phyloP scores from a whole-genome alignment of 352 stramenopile genomes.

The Blastocystis sp. region DNA sequence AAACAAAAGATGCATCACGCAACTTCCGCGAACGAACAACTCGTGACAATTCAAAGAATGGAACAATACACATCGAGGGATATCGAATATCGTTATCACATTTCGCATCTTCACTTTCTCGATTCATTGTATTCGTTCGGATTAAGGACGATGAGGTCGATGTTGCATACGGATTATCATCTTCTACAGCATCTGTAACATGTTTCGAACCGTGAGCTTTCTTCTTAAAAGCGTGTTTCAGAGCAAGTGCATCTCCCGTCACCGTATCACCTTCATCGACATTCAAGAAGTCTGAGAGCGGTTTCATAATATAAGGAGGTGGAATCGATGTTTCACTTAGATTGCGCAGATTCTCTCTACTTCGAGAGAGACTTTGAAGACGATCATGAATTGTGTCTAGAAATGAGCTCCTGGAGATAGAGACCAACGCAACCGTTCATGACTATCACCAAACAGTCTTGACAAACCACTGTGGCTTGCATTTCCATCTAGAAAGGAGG shows the following conservation, averaged over 20 bases:
- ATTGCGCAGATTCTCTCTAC: background rate
- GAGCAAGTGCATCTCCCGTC: background rate
- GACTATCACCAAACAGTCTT: background rate
- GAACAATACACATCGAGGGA: slow-evolving; percentile 36
- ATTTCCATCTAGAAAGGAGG: too few species aligned
- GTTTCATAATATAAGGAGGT: slow-evolving; percentile 33
- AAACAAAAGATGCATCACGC: background rate
- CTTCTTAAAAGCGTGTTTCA: slow-evolving; percentile 39
- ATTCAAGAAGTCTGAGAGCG: slow-evolving; percentile 25
- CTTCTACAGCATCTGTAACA: background rate
- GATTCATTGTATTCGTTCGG: background rate
- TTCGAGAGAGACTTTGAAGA: background rate
- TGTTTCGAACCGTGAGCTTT: background rate
- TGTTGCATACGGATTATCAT: slow-evolving; percentile 55
- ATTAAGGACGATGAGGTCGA: slow-evolving; percentile 7
- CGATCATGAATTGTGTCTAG: slow-evolving; percentile 10
- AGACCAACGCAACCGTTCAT: background rate
- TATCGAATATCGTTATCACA: slow-evolving; percentile 7
- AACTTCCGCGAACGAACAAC: slow-evolving; percentile 15
- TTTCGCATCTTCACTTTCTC: background rate
- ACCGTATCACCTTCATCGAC: slow-evolving; percentile 17
- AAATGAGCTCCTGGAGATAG: background rate
- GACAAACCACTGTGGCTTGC: background rate
- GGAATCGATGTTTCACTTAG: background rate
- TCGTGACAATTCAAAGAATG: slow-evolving; percentile 39